Base-by-base conservation (phyloP, 306 rosid species). In the Herpetospermum pedunculosum region DNA sequence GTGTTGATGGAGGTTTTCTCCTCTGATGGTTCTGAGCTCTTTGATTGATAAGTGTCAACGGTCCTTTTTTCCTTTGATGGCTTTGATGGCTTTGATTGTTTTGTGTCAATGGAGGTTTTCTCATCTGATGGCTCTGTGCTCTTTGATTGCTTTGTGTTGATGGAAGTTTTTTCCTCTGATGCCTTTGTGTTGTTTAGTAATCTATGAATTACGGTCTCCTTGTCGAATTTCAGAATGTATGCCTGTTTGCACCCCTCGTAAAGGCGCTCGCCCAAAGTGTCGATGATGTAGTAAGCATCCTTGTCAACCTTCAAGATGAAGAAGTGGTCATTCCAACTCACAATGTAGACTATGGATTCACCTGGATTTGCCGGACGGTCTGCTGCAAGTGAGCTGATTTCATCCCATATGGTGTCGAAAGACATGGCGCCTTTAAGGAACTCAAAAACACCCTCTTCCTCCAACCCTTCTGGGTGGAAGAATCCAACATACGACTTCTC, bases 291-390 rank as follows among this genome's bases (percentile, higher is more conserved):
- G 63, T 76, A 82, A 57, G 81, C 81, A 21, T 79, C 65, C 6
- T 25, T 78, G 32, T 82, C 81, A 30, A 76, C 81, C 54, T 79
- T 82, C 59, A 82, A 74, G 28, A 82, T 41, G 53, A 82, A 82
- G 44, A 82, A 82, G 73, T 82, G 86, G 70, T 82, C 86, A 28
- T 82, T 82, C 86, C 86, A 82, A 38, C 86, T 79, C 29, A 82
- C 73, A 2, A 82, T 79, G 58, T 79, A 82, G 38, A 76, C 53
- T 18, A 49, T 38, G 0, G 74, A 44, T 28, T 73, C 70, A 4
- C 50, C 58, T 2, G 13, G 60, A 41, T 54, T 67, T 26, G 71
- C n/a, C 2, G 26, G 55, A 12, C 15, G 43, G 44, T 76, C 73
- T 58, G 67, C 70, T 46, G 78, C 80, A 21, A 71, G 77, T 4